These are phyloP conservation scores for Cryptosporidium bovis DNA, from an alignment of 169 alveolate species.

Conservation along the genomic window DNA sequence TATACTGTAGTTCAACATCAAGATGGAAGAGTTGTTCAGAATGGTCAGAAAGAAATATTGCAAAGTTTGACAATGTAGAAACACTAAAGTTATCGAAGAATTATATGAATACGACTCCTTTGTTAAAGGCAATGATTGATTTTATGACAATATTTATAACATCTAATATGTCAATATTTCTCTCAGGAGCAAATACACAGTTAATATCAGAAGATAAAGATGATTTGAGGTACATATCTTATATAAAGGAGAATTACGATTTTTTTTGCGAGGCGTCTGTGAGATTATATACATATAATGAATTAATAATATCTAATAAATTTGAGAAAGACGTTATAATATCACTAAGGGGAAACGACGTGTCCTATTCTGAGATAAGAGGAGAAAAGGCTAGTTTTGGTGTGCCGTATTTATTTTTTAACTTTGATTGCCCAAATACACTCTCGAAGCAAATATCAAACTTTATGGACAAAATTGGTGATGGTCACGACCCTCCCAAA, in stretches of 20 bases:
- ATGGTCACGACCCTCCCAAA: neutral
- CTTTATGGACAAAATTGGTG: neutral
- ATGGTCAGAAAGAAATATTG: constrained; percentile 4
- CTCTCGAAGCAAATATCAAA: constrained; percentile 14
- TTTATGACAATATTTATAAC: constrained; percentile 45
- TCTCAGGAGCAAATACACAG: constrained; percentile 31
- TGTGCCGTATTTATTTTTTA: constrained; percentile 55
- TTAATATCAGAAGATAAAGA: constrained; percentile 18
- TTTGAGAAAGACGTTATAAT: neutral
- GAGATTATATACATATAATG: constrained; percentile 3
- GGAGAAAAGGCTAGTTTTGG: constrained; percentile 27
- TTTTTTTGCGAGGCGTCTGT: constrained; percentile 46
- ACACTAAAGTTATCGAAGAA: neutral
- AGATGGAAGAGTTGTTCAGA: constrained; percentile 31
- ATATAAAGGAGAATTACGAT: neutral
- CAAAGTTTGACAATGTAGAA: neutral
- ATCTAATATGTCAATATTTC: constrained; percentile 29
- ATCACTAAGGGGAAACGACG: constrained; percentile 6
- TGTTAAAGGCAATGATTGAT: constrained; percentile 39
- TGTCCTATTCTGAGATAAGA: constrained; percentile 31
- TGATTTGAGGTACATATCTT: constrained; percentile 14
- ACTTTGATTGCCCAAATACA: constrained; percentile 39
- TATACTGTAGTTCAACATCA: constrained; percentile 52
- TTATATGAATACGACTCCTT: constrained; percentile 20
- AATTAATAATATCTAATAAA: neutral